Base-by-base conservation (phyloP, 129 eudicot species). In the Scalesia atractyloides region DNA sequence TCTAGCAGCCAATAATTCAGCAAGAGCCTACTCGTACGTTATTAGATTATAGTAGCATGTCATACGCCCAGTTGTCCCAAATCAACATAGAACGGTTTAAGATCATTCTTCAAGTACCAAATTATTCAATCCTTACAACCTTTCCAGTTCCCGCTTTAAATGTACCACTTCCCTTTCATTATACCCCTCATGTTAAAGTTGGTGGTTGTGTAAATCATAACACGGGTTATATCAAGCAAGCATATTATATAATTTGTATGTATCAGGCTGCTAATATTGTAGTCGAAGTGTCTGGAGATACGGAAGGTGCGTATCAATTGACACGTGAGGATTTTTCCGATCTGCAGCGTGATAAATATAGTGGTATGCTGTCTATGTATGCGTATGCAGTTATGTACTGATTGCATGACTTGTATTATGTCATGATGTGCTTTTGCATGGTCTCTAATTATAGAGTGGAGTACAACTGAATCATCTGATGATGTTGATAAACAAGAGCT, bases 391-490 rank as follows among this genome's bases (percentile, higher is more conserved):
- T 33, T 9, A 41, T 7, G 41, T 7, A 57, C 34, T 50, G 24
- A 69, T 44, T 30, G 63, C 26, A 73, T 48, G 61, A 44, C 37
- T 66, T 46, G 2, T 33, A 24, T 58, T 20, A 41, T 19, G 14
- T 2, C 4, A 19, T 33, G 51, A 52, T 36, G 16, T 58, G 41
- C 14, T 72, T 72, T 22, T 72, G 76, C 4, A 5, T 14, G 43
- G 9, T 62, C 24, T 24, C 3, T 24, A 16, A 41, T 54, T 59
- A 56, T 76, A 92, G 97, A 83, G 74, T 88, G 85, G 84, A 86
- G 97, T 84, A 84, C 91, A 64, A 88, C 93, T 53, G 91, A 88
- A 83, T 88, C 93, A 72, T 86, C 96, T 12, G 91, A 86, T 72
- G 91, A 85, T 75, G 80, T 85, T 51, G 94, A 89, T 81, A 89